Percentiles rank a stretch among this genome's conserved stretches.
These are phyloP conservation scores for Hanseniaspora lachancei DNA, from an alignment of 805 yeast genomes.

Conservation along the genomic window DNA sequence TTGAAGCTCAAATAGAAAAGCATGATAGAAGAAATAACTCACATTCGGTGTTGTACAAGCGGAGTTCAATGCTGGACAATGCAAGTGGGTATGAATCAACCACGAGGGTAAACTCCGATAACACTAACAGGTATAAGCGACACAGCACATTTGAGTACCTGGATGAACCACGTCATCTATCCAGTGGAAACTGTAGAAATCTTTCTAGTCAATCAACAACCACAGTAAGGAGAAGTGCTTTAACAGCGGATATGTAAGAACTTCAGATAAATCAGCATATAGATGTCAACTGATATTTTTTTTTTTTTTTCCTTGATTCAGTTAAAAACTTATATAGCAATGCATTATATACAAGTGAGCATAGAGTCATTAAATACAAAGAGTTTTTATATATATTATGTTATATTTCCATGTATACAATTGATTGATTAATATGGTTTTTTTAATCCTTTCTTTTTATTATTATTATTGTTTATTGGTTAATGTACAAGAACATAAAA, in stretches of 20 bases:
- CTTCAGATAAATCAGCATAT: neutral
- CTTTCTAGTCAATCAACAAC: neutral
- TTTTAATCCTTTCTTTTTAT: neutral
- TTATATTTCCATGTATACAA: neutral
- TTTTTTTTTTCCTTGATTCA: too few species aligned
- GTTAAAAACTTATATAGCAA: too few species aligned
- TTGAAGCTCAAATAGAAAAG: neutral
- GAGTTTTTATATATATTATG: neutral
- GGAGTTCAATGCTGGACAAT: neutral
- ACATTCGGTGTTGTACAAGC: neutral
- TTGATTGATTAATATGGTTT: neutral
- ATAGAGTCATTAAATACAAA: conserved; percentile 9
- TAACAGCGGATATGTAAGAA: neutral
- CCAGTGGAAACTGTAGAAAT: neutral
- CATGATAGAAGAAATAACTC: neutral
- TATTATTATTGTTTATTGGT: neutral
- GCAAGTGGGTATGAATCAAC: neutral
- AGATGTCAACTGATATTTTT: neutral
- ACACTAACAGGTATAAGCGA: conserved; percentile 4
- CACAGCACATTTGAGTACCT: conserved; percentile 2
- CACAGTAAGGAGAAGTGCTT: conserved; percentile 1
- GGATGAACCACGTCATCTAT: neutral
- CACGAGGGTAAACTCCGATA: conserved; percentile 5
- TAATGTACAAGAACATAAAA: neutral
- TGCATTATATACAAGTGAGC: neutral